Evolutionary conservation across 1,284 basidiomycete species (phyloP), one percentile per base, ranked within the genome.

Genomic region (Tetrapyrgos nigripes): DNA sequence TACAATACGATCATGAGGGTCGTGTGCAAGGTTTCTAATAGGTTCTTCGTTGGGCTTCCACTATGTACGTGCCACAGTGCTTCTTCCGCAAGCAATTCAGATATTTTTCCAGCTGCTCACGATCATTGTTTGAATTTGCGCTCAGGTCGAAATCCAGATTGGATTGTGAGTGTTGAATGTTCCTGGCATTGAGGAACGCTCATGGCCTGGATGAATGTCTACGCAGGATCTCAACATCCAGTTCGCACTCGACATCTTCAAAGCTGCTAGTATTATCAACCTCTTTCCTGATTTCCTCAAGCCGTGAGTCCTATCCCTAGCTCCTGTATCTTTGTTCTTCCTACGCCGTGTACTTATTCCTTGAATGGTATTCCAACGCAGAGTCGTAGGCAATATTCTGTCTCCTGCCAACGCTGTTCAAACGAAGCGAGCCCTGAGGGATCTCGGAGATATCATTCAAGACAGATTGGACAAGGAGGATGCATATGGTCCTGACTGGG

Each of bases 41-140:
- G 73, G 17, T 58, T 71, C 2, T 73, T 76, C 55, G 68, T 73
- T 19, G 72, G 73, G 2, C 51, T 67, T 8, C 71, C 72, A 1
- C 44, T 71, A 2, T 76, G 73, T 72, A 53, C 26, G 50, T 45
- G 10, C 23, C 4, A 5, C 19, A 10, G 17, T 9, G 9, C 1
- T 21, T 23, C 23, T 3, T 10, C 19, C 10, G 26, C 28, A n/a
- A n/a, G n/a, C 37, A 40, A 5, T 40, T 40, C 13, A 17, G 17
- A 8, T 9, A 40, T n/a, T n/a, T n/a, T n/a, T n/a, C 37, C 19
- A 40, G 9, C 8, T 33, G 31, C 14, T 33, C 19, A 40, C 37
- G n/a, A n/a, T 40, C 4, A 40, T 40, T 8, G 31, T 14, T 33
- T 33, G 31, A 8, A 8, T 40, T 5, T 40, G 4, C 17, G 5